Evolutionary conservation across 108 stramenopile species (phyloP).

Genomic region (Pseudonitzschia multistriata): DNA sequence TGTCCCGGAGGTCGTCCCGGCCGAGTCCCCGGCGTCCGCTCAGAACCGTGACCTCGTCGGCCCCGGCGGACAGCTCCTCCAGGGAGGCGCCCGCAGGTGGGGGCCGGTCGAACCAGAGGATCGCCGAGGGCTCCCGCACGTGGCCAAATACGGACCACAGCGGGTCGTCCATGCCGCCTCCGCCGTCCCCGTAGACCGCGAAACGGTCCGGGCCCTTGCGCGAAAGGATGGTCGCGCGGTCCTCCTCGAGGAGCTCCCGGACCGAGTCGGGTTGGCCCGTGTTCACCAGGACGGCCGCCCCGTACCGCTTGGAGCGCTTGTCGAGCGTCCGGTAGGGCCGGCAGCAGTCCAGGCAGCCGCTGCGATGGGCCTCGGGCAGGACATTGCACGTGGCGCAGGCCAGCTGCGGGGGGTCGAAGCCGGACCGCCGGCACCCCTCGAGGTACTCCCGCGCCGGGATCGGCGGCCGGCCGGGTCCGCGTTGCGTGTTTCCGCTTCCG

Average conservation of each 20-base stretch:
- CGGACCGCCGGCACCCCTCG: constrained; percentile 20
- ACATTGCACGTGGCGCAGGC: constrained; percentile 31
- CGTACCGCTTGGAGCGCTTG: constrained; percentile 20
- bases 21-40: constrained; percentile 44
- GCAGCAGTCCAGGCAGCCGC: constrained; percentile 30
- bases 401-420: constrained; percentile 35
- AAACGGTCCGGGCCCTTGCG: constrained; percentile 40
- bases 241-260: constrained; percentile 44
- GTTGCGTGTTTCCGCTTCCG: too few species aligned
- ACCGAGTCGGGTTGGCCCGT: constrained; percentile 31
- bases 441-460: neutral
- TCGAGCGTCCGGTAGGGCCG: constrained; percentile 32
- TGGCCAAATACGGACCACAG: constrained; percentile 4
- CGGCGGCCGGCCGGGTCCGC: neutral
- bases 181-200: too few species aligned
- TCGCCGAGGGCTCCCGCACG: constrained; percentile 8
- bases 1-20: constrained; percentile 64
- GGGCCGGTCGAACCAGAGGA: constrained; percentile 27
- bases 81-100: neutral
- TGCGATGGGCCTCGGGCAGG: constrained; percentile 14
- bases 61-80: constrained; percentile 25
- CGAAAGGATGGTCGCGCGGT: constrained; percentile 37
- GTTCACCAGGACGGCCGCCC: constrained; percentile 22
- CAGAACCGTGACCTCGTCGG: constrained; percentile 47
- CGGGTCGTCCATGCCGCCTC: too few species aligned